Percentiles rank a stretch among this genome's conserved stretches.
Conservation (phyloP, 225 moss, liverwort and hornwort species). For the Thuidium tamariscinum region DNA sequence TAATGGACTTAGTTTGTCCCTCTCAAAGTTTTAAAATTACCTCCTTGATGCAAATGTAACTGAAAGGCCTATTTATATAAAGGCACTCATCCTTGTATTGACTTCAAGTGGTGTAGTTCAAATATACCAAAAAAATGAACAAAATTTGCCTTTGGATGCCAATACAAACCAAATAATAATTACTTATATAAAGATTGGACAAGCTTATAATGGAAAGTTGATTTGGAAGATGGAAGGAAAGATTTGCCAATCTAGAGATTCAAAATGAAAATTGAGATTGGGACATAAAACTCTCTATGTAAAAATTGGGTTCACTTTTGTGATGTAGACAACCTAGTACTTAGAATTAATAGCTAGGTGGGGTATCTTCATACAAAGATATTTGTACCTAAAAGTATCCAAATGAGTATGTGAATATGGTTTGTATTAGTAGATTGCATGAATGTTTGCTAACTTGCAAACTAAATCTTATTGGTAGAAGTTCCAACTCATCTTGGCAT, state of each 20-base stretch:
- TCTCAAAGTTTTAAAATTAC: neutral
- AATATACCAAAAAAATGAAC: neutral
- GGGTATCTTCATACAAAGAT: too few species aligned
- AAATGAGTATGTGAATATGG: neutral
- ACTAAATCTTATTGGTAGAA: neutral
- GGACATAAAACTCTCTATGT: neutral
- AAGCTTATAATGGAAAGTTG: neutral
- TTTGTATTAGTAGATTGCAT: neutral
- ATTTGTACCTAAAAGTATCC: neutral
- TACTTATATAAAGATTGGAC: too few species aligned
- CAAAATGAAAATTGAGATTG: neutral
- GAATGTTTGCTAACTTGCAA: neutral
- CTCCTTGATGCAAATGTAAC: neutral
- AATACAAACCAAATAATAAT: accelerated
- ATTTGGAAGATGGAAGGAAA: neutral
- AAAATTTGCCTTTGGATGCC: neutral
- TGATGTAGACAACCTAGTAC: neutral
- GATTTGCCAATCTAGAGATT: neutral
- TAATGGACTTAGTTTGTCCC: neutral
- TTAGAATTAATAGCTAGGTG: too few species aligned
- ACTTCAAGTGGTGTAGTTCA: neutral
- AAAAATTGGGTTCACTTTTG: neutral
- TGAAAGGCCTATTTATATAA: neutral
- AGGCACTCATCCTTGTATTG: neutral
- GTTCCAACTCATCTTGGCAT: neutral